Base-by-base conservation (phyloP, 352 stramenopile species). In the Halophytophthora polymorphica region DNA sequence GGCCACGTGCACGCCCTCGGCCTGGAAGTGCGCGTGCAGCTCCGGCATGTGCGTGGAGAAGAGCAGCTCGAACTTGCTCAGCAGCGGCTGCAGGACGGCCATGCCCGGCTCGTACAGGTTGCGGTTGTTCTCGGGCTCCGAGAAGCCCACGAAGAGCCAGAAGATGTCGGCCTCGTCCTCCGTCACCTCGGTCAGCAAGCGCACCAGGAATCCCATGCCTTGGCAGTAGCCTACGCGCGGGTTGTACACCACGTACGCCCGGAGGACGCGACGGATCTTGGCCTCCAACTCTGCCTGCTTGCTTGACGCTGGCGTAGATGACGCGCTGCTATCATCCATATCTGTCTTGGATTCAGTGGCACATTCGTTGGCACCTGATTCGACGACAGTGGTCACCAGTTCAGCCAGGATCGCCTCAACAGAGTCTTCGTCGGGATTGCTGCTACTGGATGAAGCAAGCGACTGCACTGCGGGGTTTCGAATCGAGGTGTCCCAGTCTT, bases 201-300 rank as follows among this genome's bases (percentile, higher is more conserved):
- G 67, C 6, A 90, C 78, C 37, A 95, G 61, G 37, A 93, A 92
- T 29, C 86, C 89, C 79, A 95, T 91, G n/a, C 85, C 85, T 65
- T 95, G 85, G 51, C 81, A 93, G 56, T 95, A 95, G 14, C 83
- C 83, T 0, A 93, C 78, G 2, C 73, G 66, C 2, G 83, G 83
- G 33, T 93, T 93, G 63, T 90, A 87, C 58, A 89, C 68, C 14
- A 86, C 77, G 43, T 92, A 93, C 4, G 83, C 83, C 17, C 81
- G 74, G 35, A 95, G 58, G 1, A 95, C 77, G 7, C 85, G 78
- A 23, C 85, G 79, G 36, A 91, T 83, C 42, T 79, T 83, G n/a
- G 66, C 73, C 61, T 88, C 73, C 21, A 88, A 36, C 12, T 65
- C 50, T 0, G 65, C 35, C 0, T 56, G 56, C 36, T 57, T 58